Percentiles rank a stretch among this genome's conserved stretches.
phyloP scores from a whole-genome alignment of 2,329 filamentous ascomycete species.

The Gyromitra esculenta region DNA sequence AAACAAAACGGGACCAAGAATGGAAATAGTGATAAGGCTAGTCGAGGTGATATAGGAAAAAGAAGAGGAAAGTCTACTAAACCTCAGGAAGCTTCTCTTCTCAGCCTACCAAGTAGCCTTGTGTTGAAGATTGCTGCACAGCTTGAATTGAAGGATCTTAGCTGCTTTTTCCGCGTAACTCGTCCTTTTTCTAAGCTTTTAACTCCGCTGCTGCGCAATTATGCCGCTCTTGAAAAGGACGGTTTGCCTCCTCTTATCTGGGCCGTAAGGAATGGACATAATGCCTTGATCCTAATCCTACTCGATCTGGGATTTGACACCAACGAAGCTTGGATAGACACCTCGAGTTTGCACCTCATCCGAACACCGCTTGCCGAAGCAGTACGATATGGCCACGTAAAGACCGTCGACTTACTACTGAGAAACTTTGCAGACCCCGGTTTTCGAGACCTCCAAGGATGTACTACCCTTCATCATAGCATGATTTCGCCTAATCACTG shows the following conservation, averaged over 20 bases:
- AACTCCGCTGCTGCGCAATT: not conserved
- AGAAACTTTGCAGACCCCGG: not conserved
- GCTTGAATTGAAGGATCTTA: not conserved
- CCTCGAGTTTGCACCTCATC: not conserved
- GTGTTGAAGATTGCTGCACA: not conserved
- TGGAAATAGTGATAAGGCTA: not conserved
- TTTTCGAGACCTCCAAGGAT: not conserved
- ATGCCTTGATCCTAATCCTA: not conserved
- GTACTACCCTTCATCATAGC: not conserved
- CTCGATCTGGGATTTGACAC: constrained; percentile 1
- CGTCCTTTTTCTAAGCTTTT: not conserved
- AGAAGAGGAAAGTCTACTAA: not conserved
- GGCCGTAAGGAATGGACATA: constrained; percentile 2
- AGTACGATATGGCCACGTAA: not conserved
- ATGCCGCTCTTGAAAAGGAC: not conserved
- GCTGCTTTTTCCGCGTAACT: not conserved
- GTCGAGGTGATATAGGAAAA: not conserved
- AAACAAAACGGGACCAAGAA: not conserved
- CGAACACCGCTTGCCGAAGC: not conserved
- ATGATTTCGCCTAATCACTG: not conserved
- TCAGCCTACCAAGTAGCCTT: not conserved
- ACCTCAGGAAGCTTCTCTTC: not conserved
- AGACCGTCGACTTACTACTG: not conserved
- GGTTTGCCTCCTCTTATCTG: constrained; percentile 6
- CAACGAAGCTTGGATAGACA: not conserved